phyloP scores from a whole-genome alignment of 768 basidiomycete genomes.

The Strobilomyces echinocephalus region DNA sequence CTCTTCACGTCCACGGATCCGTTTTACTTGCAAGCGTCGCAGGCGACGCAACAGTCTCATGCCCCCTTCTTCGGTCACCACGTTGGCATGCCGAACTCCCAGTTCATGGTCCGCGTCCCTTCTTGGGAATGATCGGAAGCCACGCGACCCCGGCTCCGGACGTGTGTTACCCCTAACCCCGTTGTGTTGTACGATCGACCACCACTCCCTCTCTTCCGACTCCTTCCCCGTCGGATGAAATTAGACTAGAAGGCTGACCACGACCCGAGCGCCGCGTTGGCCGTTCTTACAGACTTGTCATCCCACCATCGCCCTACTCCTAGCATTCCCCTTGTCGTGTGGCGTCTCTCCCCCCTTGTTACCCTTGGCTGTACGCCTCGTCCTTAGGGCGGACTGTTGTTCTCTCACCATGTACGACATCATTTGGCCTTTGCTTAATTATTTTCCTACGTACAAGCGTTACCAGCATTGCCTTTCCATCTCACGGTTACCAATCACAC shows the following conservation, averaged over 20 bases:
- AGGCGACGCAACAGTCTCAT: constrained; percentile 32
- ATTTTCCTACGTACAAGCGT: constrained; percentile 18
- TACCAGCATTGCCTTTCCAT: constrained; percentile 5
- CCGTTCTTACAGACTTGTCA: not conserved
- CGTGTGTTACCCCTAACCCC: constrained; percentile 6
- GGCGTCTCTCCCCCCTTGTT: not conserved
- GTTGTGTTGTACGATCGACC: constrained; percentile 13
- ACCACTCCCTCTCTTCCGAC: not conserved
- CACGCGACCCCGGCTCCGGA: constrained; percentile 1
- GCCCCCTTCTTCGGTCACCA: constrained; percentile 33
- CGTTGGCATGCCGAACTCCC: constrained; percentile 36
- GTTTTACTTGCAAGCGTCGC: constrained; percentile 45
- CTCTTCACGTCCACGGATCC: constrained; percentile 45
- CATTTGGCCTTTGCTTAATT: constrained; percentile 15
- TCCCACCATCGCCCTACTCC: not conserved
- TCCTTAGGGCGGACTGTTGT: constrained; percentile 5
- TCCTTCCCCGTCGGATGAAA: not conserved
- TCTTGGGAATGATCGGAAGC: constrained; percentile 20
- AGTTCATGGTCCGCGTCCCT: constrained; percentile 32
- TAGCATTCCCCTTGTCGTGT: not conserved
- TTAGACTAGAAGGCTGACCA: constrained; percentile 10
- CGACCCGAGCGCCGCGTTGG: not conserved
- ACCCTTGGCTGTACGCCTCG: not conserved
- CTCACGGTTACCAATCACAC: constrained; percentile 2
- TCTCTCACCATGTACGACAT: constrained; percentile 16